Evolutionary conservation across 495 filamentous ascomycete species (phyloP).

Genomic region (Neurospora hispaniola): DNA sequence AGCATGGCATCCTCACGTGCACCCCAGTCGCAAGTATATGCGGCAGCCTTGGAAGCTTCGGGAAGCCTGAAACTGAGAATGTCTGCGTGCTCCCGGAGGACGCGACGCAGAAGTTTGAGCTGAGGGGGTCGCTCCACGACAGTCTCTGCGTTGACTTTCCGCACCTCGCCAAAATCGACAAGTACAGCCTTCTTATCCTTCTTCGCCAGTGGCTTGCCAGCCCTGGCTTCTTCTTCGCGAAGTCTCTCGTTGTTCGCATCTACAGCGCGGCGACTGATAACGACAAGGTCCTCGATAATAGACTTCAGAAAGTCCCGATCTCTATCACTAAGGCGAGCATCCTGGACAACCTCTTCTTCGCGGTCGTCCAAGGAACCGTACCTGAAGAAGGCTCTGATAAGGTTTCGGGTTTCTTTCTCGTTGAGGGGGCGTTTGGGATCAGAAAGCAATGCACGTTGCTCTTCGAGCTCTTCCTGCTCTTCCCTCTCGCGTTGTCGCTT

Average conservation of each 20-base stretch:
- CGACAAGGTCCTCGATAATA: conserved; percentile 43
- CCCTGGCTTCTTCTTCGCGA: conserved; percentile 60
- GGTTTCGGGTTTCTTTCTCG: conserved; percentile 84
- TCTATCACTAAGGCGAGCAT: conserved; percentile 70
- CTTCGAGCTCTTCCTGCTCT: conserved; percentile 47
- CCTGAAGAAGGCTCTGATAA: conserved; percentile 75
- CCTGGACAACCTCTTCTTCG: conserved; percentile 71
- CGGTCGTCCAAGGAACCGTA: conserved; percentile 83
- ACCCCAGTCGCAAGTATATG: conserved; percentile 83
- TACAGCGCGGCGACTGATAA: conserved; percentile 53
- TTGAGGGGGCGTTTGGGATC: conserved; percentile 80
- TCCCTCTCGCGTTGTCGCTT: conserved; percentile 74
- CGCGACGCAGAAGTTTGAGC: conserved; percentile 70
- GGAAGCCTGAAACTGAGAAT: conserved; percentile 72
- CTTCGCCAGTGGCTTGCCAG: conserved; percentile 70
- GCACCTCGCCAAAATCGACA: conserved; percentile 84
- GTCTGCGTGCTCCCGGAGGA: conserved; percentile 51
- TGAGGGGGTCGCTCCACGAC: conserved; percentile 81
- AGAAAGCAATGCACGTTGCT: conserved; percentile 44
- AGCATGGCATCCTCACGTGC: conserved; percentile 95
- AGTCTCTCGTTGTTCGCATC: conserved; percentile 57
- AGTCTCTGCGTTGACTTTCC: conserved; percentile 89
- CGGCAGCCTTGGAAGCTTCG: conserved; percentile 78
- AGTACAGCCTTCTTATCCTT: conserved; percentile 95
- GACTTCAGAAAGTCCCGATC: conserved; percentile 65